These are phyloP conservation scores for Rhodotorula kratochvilovae DNA, from an alignment of 768 basidiomycete species.

Conservation along the genomic window DNA sequence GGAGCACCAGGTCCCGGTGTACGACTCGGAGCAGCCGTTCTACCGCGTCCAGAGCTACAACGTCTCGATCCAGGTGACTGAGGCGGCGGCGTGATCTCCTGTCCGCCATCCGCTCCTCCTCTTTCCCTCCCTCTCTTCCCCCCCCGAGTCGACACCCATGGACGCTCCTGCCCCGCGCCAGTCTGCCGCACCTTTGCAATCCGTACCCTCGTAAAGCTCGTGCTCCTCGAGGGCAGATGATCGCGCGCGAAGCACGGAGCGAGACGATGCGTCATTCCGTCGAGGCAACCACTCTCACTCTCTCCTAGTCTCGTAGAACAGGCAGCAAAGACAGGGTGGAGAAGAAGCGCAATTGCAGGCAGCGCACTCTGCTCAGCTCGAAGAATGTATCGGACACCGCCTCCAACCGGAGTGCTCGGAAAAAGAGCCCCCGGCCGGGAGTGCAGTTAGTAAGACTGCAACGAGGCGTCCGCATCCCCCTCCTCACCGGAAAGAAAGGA, in stretches of 20 bases:
- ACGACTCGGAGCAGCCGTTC: not conserved
- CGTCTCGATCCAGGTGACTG: not conserved
- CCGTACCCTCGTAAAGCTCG: no score
- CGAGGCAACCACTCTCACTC: no score
- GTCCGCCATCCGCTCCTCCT: not conserved
- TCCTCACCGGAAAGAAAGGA: not conserved
- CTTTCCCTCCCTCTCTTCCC: not conserved
- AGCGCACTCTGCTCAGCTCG: no score
- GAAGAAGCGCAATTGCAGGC: no score
- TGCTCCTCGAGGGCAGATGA: no score
- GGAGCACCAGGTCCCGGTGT: not conserved
- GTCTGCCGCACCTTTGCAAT: not conserved
- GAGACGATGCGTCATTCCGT: no score
- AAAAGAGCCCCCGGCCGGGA: not conserved
- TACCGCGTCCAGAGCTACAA: constrained; percentile 5
- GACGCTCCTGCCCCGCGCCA: no score
- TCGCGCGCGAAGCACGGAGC: no score
- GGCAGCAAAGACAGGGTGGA: no score
- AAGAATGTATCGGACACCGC: constrained; percentile 8
- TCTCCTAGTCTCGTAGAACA: no score
- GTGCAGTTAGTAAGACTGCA: constrained; percentile 9
- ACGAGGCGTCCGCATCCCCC: constrained; percentile 6
- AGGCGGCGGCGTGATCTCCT: no score
- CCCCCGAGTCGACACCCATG: no score
- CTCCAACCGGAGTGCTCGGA: not conserved